A percentile compares a stretch with the other conserved stretches of the same genome.
Conservation (phyloP, 2,329 filamentous ascomycete genomes). For the Oidium heveae region DNA sequence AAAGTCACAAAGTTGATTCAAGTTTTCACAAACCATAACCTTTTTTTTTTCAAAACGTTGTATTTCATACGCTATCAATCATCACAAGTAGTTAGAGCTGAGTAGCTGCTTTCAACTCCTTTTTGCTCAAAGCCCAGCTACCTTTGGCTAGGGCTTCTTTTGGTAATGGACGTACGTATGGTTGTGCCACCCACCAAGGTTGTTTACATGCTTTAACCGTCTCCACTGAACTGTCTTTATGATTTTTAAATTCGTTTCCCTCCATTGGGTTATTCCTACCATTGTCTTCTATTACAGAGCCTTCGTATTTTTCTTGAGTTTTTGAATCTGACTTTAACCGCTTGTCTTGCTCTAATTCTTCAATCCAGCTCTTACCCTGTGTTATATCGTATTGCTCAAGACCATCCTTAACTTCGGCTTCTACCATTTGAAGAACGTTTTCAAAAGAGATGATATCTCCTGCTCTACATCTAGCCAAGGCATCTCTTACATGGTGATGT, state of each 20-base stretch:
- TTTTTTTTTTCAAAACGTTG: too few species aligned
- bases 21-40: too few species aligned
- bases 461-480: conserved; percentile 41
- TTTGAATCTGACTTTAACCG: conserved; percentile 12
- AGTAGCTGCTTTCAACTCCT: conserved; percentile 22
- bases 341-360: conserved; percentile 13
- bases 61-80: too few species aligned
- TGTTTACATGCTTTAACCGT: conserved; percentile 49
- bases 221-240: conserved; percentile 32
- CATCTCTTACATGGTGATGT: conserved; percentile 66
- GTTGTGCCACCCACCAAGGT: conserved; percentile 79
- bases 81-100: too few species aligned
- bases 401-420: conserved; percentile 46
- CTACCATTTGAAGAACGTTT: conserved; percentile 47
- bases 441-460: conserved; percentile 60
- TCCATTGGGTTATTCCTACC: conserved; percentile 13
- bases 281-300: conserved; percentile 22
- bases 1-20: too few species aligned
- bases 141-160: conserved; percentile 71
- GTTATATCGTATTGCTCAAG: conserved; percentile 39
- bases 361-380: conserved; percentile 23
- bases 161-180: conserved; percentile 64
- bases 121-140: conserved; percentile 49
- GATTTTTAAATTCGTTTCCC: conserved; percentile 10
- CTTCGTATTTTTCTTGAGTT: neutral